Base-by-base conservation (phyloP, 2,329 filamentous ascomycete genomes). In the Colletotrichum agaves region DNA sequence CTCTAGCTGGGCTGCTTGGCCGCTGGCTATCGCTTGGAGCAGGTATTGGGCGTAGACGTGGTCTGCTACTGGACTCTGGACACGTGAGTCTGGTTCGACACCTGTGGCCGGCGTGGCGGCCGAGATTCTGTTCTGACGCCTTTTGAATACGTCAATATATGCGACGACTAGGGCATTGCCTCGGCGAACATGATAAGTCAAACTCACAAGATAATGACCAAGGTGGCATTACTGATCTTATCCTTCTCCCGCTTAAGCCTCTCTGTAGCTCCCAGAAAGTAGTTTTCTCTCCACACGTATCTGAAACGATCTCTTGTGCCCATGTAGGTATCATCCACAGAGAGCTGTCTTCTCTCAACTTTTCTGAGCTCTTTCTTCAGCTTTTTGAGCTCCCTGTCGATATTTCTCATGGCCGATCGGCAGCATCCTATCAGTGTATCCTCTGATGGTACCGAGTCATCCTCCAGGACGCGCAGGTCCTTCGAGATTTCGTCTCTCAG, bases 281-380 rank as follows among this genome's bases (percentile, higher is more conserved):
- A 33, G 10, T 63, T 60, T 13, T 64, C 44, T 4, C 33, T 52
- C 46, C 46, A 19, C 23, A 0, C n/a, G 19, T 11, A 21, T 5
- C 19, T 19, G 5, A 19, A 17, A 5, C 43, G 5, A 11, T 17
- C 10, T 46, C 41, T 47, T 27, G 13, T 47, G 19, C 44, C n/a
- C 12, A 7, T 27, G 15, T 11, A 37, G 5, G 35, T 27, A 23
- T 4, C 10, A 11, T 33, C 21, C 13, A 4, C 2, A 3, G 47
- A 27, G 7, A 37, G 10, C 13, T 15, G 35, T 37, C 31, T 13
- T 4, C n/a, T 49, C 21, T 35, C 43, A n/a, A 67, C 5, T 31
- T 46, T 43, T 15, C 21, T 27, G 17, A 46, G 49, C 53, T 65
- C 46, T 27, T 31, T 39, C n/a, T 59, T 33, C 19, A 67, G 17